Percentiles rank a stretch among this genome's conserved stretches.
Evolutionary conservation across 305 asterid genomes (phyloP).

Genomic region (Caryopteris hybrid): DNA sequence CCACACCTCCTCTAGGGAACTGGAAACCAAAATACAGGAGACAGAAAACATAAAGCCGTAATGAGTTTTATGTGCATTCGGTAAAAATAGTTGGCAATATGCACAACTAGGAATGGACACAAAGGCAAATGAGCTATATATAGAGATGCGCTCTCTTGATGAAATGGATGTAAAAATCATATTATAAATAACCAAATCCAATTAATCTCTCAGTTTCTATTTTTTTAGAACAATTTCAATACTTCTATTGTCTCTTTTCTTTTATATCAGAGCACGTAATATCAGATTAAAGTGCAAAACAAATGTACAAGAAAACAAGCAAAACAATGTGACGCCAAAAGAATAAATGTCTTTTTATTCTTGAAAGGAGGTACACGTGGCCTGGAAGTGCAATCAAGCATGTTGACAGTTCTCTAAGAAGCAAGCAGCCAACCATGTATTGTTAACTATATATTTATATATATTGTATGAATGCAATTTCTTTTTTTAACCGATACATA

Average conservation of each 20-base stretch:
- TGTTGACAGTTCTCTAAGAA: no score
- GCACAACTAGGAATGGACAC: background rate
- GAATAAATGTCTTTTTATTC: background rate
- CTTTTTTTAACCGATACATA: no score
- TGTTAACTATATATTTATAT: no score
- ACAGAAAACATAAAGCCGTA: background rate
- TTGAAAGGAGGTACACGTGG: background rate
- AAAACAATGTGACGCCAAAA: background rate
- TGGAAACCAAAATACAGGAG: slow-evolving; percentile 31
- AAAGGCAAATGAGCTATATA: background rate
- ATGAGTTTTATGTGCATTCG: background rate
- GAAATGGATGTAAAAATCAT: background rate
- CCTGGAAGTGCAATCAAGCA: background rate
- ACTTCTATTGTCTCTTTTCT: no score
- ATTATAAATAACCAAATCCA: background rate
- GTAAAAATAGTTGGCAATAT: background rate
- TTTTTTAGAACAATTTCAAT: no score
- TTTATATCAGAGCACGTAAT: no score
- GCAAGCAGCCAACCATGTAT: no score
- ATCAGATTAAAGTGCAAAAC: no score
- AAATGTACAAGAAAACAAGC: background rate
- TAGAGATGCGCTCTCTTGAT: background rate
- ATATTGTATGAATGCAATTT: no score
- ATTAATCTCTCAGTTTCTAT: background rate
- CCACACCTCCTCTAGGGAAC: slow-evolving; percentile 89